Base-by-base conservation (phyloP, 23 red algal genomes). In the Gracilaria domingensis region DNA sequence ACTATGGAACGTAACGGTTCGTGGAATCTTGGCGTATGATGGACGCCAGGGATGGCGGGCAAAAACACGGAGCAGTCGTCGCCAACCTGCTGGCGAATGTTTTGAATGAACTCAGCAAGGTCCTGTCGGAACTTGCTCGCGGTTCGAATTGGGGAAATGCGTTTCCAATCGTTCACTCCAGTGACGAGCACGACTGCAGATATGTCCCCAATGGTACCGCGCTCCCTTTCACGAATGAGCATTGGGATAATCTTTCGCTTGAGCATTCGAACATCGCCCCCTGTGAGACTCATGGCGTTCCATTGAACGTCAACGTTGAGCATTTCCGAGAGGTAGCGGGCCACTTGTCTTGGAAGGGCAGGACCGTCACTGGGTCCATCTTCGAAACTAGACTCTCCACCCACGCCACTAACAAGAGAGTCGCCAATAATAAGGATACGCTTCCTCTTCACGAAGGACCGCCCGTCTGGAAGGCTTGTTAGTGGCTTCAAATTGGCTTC, bases 141-240 rank as follows among this genome's bases (percentile, higher is more conserved):
- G 2, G 88, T 92, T 44, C 94, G 88, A n/a, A 90, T 71, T 8
- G 94, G 87, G 29, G 89, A 92, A 13, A 92, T 84, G 28, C 94
- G 79, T 30, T 96, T 96, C 94, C 94, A 96, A 38, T 96, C 94
- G 64, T 96, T 96, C 14, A 96, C 94, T 16, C 94, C 94, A 60
- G 87, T 92, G 29, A 96, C 87, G 16, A 96, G 72, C n/a, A 96
- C 94, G 25, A 96, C 94, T 9, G 91, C 91, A 8, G 91, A 94
- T 42, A 96, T 79, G 8, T 96, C 94, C 24, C 87, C 87, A 55
- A 81, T 73, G 12, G 80, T 85, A 9, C 67, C 81, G n/a, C 61
- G 53, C 34, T 85, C 35, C 66, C 55, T 65, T 65, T 95, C 93
- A 40, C 76, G 73, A 34, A 48, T 67, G 35, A 94, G 74, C 81